Conservation (phyloP, 768 basidiomycete species). For the Pulveroboletus sp. region DNA sequence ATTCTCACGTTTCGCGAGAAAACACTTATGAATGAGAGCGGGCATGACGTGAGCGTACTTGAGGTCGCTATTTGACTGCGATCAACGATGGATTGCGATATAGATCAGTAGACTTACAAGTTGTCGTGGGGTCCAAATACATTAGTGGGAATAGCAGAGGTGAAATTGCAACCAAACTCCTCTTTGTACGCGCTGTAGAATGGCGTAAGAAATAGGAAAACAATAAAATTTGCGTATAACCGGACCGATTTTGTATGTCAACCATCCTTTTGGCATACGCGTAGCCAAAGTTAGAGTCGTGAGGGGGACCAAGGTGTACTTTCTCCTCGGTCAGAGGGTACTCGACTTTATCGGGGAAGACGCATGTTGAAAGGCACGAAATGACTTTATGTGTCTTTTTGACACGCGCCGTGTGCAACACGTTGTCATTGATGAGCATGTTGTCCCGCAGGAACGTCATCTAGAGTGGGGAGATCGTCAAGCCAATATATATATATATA, state of each 20-base stretch:
- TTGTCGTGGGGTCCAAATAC: slow-evolving; percentile 96
- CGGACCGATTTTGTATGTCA: slow-evolving; percentile 91
- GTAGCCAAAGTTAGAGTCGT: slow-evolving; percentile 94
- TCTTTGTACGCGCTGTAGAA: slow-evolving; percentile 83
- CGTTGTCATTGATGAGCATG: slow-evolving; percentile 91
- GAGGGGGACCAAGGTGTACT: slow-evolving; percentile 89
- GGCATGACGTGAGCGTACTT: slow-evolving; percentile 94
- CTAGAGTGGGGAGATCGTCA: slow-evolving; percentile 33
- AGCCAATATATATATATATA: background rate
- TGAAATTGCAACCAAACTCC: slow-evolving; percentile 91
- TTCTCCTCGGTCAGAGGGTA: slow-evolving; percentile 93
- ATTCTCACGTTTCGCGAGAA: slow-evolving; percentile 76
- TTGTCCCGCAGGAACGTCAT: slow-evolving; percentile 93
- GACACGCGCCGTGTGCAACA: slow-evolving; percentile 71
- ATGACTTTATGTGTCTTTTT: slow-evolving; percentile 71
- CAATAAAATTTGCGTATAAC: background rate
- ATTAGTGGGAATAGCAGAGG: slow-evolving; percentile 95
- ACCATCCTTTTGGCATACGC: slow-evolving; percentile 95
- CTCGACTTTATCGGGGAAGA: slow-evolving; percentile 92
- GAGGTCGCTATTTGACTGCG: slow-evolving; percentile 56
- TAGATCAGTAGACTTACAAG: slow-evolving; percentile 48
- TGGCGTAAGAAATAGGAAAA: background rate
- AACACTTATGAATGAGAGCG: slow-evolving; percentile 88
- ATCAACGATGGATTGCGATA: background rate
- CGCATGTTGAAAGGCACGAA: slow-evolving; percentile 94